Evolutionary conservation across 1,139 yeast genomes (phyloP).

Genomic region (Blastobotrys serpentis): DNA sequence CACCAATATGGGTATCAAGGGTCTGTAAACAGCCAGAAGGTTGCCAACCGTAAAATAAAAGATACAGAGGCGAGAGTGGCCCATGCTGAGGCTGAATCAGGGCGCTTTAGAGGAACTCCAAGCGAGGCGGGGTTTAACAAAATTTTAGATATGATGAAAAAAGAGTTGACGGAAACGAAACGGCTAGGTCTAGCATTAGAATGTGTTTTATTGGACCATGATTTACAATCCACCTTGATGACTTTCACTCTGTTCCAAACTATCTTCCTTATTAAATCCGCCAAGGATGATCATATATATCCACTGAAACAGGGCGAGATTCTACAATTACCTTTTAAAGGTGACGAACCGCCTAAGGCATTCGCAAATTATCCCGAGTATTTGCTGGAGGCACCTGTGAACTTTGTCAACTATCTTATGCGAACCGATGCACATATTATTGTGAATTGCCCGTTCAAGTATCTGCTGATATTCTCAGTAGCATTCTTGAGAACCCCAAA

Average conservation of each 20-base stretch:
- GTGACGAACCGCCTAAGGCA: conserved; percentile 52
- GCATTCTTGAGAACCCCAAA: conserved; percentile 81
- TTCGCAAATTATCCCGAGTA: conserved; percentile 87
- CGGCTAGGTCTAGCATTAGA: conserved; percentile 37
- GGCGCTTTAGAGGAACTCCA: conserved; percentile 35
- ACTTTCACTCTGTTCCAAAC: conserved; percentile 77
- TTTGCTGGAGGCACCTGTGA: conserved; percentile 77
- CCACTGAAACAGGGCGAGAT: conserved; percentile 47
- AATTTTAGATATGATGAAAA: conserved; percentile 45
- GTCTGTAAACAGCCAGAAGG: conserved; percentile 55
- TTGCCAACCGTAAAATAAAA: conserved; percentile 52
- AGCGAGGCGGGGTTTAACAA: conserved; percentile 26
- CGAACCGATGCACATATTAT: conserved; percentile 45
- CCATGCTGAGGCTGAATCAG: conserved; percentile 37
- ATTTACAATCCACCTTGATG: conserved; percentile 51
- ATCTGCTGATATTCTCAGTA: conserved; percentile 68
- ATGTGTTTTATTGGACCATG: conserved; percentile 23
- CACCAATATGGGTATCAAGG: conserved; percentile 92
- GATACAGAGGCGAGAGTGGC: conserved; percentile 54
- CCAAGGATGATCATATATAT: conserved; percentile 67
- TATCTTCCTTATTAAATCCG: conserved; percentile 64
- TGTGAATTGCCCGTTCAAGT: conserved; percentile 25
- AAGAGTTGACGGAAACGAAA: conserved; percentile 43
- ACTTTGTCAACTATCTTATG: conserved; percentile 49
- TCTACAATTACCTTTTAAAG: conserved; percentile 63